Evolutionary conservation across 148 eudicot species (phyloP), one percentile per base, ranked within the genome.

Genomic region (Euryodendron excelsum): DNA sequence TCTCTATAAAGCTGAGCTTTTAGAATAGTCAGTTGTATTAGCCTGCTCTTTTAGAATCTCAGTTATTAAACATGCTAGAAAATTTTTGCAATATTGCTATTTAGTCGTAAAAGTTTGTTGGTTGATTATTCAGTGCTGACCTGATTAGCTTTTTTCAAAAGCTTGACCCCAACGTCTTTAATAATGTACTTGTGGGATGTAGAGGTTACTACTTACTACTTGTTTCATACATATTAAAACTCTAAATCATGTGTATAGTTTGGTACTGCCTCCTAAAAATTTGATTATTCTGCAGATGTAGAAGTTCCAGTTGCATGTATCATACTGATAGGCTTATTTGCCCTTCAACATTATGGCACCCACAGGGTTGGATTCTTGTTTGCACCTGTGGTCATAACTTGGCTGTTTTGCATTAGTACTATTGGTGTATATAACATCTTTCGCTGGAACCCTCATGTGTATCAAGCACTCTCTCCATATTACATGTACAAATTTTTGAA

Each of bases 321-420:
- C 79, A 78, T 91, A 78, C 84, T 91, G 80, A 86, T 91, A 76
- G 87, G 88, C 74, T 84, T 91, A 80, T 91, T 91, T 74, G 86
- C 92, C 66, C 93, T 91, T 56, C 95, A 91, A 79, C 95, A 91
- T 80, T 91, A 88, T 48, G 95, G 95, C 23, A 91, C 95, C 82
- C 92, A 85, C 83, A 82, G 89, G 82, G 91, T 91, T 14, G 95
- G 95, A 5, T 89, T 88, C 82, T 80, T 91, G 83, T 91, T 91
- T 68, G 92, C 95, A 23, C 95, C 95, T 44, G 87, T 91, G 75
- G 91, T 91, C 66, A 74, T 89, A 20, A 78, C 75, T 3, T 91
- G 95, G 95, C 90, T 91, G 44, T 34, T 91, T 9, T 89, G 91
- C 86, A 91, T 91, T 33, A 85, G 91, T 62, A 25, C 88, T 17